Conservation (phyloP, 495 filamentous ascomycete species). For the Talaromyces trachyspermus region DNA sequence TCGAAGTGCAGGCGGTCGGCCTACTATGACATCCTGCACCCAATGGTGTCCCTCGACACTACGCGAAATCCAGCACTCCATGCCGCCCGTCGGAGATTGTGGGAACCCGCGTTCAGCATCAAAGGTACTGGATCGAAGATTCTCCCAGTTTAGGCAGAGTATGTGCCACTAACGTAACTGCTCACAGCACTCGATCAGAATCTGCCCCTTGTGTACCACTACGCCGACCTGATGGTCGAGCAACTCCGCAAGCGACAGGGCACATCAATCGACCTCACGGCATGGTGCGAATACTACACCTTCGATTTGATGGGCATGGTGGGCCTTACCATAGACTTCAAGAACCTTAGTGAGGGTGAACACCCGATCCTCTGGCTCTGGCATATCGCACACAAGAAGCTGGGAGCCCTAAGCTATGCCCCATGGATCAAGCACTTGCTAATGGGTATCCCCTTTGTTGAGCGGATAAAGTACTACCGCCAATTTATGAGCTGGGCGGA, state of each 20-base stretch:
- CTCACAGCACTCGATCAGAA: constrained; percentile 9
- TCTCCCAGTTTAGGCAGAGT: background rate
- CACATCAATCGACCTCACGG: constrained; percentile 15
- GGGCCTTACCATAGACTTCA: constrained; percentile 22
- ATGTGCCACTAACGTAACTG: background rate
- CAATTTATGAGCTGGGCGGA: background rate
- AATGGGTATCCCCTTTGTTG: constrained; percentile 2
- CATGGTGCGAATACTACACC: constrained; percentile 19
- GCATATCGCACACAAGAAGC: constrained; percentile 20
- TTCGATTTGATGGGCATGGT: constrained; percentile 34
- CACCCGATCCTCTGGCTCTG: constrained; percentile 27
- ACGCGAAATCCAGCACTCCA: constrained; percentile 24
- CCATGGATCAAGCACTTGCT: constrained; percentile 7
- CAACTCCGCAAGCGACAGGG: constrained; percentile 15
- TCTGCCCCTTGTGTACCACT: constrained; percentile 12
- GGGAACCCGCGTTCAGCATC: constrained; percentile 28
- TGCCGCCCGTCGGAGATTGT: constrained; percentile 23
- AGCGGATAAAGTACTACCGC: background rate
- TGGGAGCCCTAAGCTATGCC: background rate
- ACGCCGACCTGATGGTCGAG: constrained; percentile 18
- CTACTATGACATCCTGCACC: constrained; percentile 33
- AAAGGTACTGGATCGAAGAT: constrained; percentile 15
- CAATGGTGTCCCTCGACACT: constrained; percentile 30
- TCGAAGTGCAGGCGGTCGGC: background rate
- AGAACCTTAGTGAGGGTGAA: background rate